Evolutionary conservation across 345 rosid species (phyloP).

Genomic region (Chamaenerion angustifolium): DNA sequence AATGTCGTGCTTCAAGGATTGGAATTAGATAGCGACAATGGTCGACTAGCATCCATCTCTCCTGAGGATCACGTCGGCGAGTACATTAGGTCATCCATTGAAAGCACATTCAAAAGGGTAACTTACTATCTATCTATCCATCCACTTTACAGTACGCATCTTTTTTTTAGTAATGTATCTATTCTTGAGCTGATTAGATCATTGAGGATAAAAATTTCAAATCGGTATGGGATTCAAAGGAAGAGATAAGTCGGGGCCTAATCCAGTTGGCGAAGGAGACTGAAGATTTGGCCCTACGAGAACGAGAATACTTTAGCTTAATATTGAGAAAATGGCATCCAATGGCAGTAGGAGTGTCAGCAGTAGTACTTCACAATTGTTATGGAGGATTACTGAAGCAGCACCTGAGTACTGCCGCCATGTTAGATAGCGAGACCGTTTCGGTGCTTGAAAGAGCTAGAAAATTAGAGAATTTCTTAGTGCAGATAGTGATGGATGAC

Average conservation of each 20-base stretch:
- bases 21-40: constrained; percentile 26
- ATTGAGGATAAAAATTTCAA: constrained; percentile 13
- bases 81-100: constrained; percentile 66
- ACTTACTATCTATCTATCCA: no score
- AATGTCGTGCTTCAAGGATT: constrained; percentile 25
- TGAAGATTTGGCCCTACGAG: constrained; percentile 29
- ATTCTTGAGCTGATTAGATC: background rate
- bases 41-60: constrained; percentile 28
- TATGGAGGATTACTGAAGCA: constrained; percentile 28
- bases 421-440: constrained; percentile 17
- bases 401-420: constrained; percentile 16
- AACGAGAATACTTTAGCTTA: constrained; percentile 30
- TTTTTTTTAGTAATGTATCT: no score
- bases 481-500: constrained; percentile 45
- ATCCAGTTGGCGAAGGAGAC: constrained; percentile 31
- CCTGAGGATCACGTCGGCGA: constrained; percentile 57
- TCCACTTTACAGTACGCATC: no score
- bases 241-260: constrained; percentile 20
- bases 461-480: constrained; percentile 32
- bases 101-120: constrained; percentile 58
- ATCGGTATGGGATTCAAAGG: constrained; percentile 14
- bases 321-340: constrained; percentile 32
- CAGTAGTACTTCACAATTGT: constrained; percentile 27
- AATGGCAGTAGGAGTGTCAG: constrained; percentile 25
- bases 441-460: constrained; percentile 28